Evolutionary conservation across 1,139 yeast species (phyloP).

Genomic region (Protomyces lactucae-debilis): DNA sequence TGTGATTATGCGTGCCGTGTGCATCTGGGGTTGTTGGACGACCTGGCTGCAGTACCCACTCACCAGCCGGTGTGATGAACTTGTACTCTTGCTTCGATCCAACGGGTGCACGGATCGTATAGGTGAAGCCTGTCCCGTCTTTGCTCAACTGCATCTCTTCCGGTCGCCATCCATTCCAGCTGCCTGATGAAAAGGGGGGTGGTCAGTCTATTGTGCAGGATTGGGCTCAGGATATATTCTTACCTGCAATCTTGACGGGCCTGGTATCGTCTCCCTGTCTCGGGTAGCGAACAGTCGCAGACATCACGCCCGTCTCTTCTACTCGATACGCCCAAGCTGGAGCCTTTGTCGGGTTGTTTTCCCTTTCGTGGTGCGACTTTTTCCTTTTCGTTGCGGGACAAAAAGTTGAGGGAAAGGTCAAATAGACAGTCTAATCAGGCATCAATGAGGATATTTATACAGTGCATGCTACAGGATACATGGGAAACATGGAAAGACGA

Average conservation of each 20-base stretch:
- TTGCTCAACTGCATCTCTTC: slow-evolving; percentile 8
- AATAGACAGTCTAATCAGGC: too few species aligned
- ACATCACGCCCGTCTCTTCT: background rate
- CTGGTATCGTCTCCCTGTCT: background rate
- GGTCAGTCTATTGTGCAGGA: background rate
- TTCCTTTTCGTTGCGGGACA: too few species aligned
- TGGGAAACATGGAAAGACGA: background rate
- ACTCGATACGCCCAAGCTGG: background rate
- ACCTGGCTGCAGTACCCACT: slow-evolving; percentile 10
- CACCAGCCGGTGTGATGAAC: slow-evolving; percentile 2
- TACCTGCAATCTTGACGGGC: background rate
- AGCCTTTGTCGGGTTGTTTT: too few species aligned
- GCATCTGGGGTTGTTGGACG: slow-evolving; percentile 8
- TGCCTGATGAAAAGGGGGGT: background rate
- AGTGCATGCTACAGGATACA: background rate
- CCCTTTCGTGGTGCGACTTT: too few species aligned
- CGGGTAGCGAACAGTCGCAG: background rate
- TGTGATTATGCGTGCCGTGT: slow-evolving; percentile 11
- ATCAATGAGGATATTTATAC: too few species aligned
- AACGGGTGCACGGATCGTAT: background rate
- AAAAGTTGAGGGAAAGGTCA: too few species aligned
- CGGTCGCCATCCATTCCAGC: slow-evolving; percentile 17
- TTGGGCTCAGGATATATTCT: too few species aligned
- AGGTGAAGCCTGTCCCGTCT: slow-evolving; percentile 1
- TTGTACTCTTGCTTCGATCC: background rate